Evolutionary conservation across 1,284 basidiomycete species (phyloP).

Genomic region (Sanghuangporus baumii): DNA sequence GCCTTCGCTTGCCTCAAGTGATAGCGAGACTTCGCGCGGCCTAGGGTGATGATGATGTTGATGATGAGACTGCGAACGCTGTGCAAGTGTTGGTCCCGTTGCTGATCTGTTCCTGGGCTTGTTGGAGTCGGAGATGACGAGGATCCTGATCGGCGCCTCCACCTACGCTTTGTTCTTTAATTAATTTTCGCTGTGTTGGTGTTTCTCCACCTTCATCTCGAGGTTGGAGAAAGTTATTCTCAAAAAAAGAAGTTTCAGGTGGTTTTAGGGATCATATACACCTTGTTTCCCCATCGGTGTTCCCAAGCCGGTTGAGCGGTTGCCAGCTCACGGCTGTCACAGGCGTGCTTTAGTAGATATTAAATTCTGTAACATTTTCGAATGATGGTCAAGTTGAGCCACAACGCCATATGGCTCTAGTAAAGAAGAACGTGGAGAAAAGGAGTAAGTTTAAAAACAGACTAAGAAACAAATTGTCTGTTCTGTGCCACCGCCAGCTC

Average conservation of each 20-base stretch:
- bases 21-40: neutral
- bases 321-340: no score
- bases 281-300: no score
- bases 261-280: no score
- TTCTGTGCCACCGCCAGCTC: constrained; percentile 1
- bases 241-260: no score
- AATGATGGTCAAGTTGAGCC: neutral
- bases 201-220: neutral
- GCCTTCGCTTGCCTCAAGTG: neutral
- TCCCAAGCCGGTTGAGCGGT: no score
- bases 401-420: neutral
- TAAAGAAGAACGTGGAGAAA: neutral
- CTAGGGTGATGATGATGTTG: neutral
- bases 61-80: neutral
- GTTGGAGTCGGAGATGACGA: neutral
- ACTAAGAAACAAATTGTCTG: neutral
- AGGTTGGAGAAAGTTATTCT: neutral
- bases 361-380: no score
- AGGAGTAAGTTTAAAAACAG: neutral
- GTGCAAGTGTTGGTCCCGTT: neutral
- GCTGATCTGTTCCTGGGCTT: neutral
- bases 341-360: no score
- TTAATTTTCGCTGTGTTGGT: neutral
- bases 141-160: neutral
- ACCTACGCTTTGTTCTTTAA: neutral